phyloP scores from a whole-genome alignment of 192 early-diverging fungal genomes.

The Nowakowskiella sp. region DNA sequence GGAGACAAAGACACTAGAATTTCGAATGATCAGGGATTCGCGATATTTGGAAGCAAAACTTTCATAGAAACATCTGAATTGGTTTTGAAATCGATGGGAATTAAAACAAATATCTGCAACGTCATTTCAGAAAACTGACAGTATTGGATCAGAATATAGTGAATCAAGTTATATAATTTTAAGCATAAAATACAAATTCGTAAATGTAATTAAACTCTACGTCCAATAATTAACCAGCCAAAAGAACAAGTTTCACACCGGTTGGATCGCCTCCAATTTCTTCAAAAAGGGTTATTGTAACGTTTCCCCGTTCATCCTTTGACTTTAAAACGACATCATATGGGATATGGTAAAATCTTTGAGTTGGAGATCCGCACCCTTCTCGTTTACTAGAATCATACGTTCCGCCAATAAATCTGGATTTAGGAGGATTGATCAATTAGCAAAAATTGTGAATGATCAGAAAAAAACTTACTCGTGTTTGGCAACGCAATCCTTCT shows the following conservation, averaged over 20 bases:
- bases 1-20: too few species aligned
- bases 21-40: too few species aligned
- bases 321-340: constrained; percentile 13
- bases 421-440: too few species aligned
- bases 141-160: too few species aligned
- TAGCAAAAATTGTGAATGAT: neutral
- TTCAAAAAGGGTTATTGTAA: constrained; percentile 29
- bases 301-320: constrained; percentile 6
- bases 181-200: too few species aligned
- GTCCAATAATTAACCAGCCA: constrained; percentile 17
- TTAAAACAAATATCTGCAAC: too few species aligned
- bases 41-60: too few species aligned
- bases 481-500: neutral
- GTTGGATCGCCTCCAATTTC: constrained; percentile 30
- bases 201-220: too few species aligned
- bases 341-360: constrained; percentile 31
- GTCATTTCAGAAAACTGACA: too few species aligned
- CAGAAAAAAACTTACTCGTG: neutral
- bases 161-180: too few species aligned
- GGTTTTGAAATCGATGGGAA: too few species aligned
- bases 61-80: too few species aligned
- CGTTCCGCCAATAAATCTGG: neutral
- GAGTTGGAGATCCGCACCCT: constrained; percentile 14
- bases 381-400: constrained; percentile 9
- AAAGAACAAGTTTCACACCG: constrained; percentile 14